phyloP scores from a whole-genome alignment of 768 basidiomycete species.

The Nevesoporus exiguus region DNA sequence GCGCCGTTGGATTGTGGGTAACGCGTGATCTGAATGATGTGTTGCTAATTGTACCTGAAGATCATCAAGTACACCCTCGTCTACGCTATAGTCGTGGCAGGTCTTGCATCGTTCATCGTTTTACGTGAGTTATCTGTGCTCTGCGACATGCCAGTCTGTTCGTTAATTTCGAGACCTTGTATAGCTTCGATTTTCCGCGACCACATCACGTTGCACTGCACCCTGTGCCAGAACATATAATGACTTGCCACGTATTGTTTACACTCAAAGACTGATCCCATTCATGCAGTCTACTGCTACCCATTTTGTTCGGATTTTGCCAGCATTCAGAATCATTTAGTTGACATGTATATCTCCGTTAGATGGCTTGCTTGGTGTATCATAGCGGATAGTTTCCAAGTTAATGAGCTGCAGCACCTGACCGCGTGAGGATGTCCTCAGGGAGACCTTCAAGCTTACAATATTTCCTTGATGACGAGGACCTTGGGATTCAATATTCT shows the following conservation, averaged over 20 bases:
- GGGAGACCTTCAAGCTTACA: too few relatives aligned
- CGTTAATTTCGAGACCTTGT: conserved; percentile 15
- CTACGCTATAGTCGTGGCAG: conserved; percentile 71
- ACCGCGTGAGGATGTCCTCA: background rate
- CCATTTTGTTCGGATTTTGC: conserved; percentile 14
- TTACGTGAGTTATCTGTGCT: conserved; percentile 56
- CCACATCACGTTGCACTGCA: conserved; percentile 72
- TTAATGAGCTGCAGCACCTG: conserved; percentile 8
- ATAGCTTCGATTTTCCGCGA: conserved; percentile 80
- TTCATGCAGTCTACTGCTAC: conserved; percentile 2
- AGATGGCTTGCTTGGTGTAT: conserved; percentile 27
- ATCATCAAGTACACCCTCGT: conserved; percentile 83
- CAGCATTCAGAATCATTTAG: conserved; percentile 21
- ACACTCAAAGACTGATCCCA: conserved; percentile 9
- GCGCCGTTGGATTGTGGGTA: conserved; percentile 81
- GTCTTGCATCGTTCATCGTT: conserved; percentile 78
- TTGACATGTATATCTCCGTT: conserved; percentile 26
- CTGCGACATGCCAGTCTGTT: background rate
- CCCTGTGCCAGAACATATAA: conserved; percentile 84
- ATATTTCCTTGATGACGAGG: too few relatives aligned
- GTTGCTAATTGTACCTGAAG: conserved; percentile 33
- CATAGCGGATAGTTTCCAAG: conserved; percentile 23
- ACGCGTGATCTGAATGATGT: background rate
- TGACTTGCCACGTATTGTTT: conserved; percentile 24
- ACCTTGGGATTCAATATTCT: too few relatives aligned